phyloP scores from a whole-genome alignment of 768 basidiomycete genomes.

The Suillus variegatus region DNA sequence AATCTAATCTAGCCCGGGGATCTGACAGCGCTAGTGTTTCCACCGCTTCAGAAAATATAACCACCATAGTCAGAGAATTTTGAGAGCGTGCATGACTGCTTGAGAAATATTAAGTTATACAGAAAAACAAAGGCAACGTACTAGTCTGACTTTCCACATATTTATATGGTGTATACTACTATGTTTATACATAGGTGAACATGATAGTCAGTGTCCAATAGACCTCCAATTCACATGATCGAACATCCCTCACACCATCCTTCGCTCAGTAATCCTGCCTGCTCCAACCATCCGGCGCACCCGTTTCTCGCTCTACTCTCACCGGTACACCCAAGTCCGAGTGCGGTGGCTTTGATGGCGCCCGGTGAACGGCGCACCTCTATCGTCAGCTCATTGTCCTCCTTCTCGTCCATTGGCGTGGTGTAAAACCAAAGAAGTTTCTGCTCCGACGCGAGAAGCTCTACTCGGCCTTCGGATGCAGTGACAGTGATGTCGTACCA shows the following conservation, averaged over 20 bases:
- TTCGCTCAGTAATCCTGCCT: constrained; percentile 8
- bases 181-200: no score
- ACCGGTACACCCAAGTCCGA: not conserved
- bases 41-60: no score
- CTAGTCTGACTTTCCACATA: no score
- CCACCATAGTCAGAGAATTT: no score
- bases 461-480: constrained; percentile 48
- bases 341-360: constrained; percentile 27
- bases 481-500: constrained; percentile 43
- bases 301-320: constrained; percentile 4
- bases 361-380: constrained; percentile 44
- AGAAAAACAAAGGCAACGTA: no score
- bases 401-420: constrained; percentile 28
- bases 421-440: constrained; percentile 52
- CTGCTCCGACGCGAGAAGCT: constrained; percentile 50
- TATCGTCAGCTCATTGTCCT: constrained; percentile 36
- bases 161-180: no score
- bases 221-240: constrained; percentile 20
- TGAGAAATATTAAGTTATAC: no score
- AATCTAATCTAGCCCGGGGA: no score
- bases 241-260: constrained; percentile 20
- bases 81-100: no score
- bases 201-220: no score
- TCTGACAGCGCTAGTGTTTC: no score
- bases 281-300: constrained; percentile 12